Conservation (phyloP, 768 basidiomycete genomes). For the Mycena crocata region DNA sequence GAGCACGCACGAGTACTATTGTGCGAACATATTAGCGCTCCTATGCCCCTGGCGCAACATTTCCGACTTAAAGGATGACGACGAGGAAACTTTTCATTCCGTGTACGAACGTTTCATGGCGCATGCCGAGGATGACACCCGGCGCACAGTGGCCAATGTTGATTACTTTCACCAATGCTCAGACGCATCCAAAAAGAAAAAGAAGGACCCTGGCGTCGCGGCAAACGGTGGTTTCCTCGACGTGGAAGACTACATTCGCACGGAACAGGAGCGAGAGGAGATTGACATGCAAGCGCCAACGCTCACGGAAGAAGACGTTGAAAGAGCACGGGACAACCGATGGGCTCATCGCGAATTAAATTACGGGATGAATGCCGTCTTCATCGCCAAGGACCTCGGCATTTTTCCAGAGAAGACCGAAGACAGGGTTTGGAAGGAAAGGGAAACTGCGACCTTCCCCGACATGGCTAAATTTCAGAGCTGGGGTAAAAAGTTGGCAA, state of each 20-base stretch:
- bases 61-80: slow-evolving; percentile 41
- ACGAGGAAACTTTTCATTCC: slow-evolving; percentile 43
- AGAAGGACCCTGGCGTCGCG: background rate
- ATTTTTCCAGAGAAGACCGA: background rate
- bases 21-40: slow-evolving; percentile 49
- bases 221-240: slow-evolving; percentile 2
- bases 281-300: background rate
- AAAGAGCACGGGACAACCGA: background rate
- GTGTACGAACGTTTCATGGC: too few relatives aligned
- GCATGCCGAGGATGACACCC: background rate
- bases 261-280: background rate
- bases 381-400: background rate
- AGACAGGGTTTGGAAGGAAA: too few relatives aligned
- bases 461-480: background rate
- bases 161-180: slow-evolving; percentile 49
- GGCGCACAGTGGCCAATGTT: slow-evolving; percentile 36
- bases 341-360: background rate
- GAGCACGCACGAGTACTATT: slow-evolving; percentile 47
- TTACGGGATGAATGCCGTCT: background rate
- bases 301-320: background rate
- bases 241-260: background rate
- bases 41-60: slow-evolving; percentile 52
- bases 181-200: slow-evolving; percentile 26
- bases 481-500: too few relatives aligned
- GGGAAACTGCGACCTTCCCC: background rate